Base-by-base conservation (phyloP, 345 rosid species). In the Corchorus olitorius region DNA sequence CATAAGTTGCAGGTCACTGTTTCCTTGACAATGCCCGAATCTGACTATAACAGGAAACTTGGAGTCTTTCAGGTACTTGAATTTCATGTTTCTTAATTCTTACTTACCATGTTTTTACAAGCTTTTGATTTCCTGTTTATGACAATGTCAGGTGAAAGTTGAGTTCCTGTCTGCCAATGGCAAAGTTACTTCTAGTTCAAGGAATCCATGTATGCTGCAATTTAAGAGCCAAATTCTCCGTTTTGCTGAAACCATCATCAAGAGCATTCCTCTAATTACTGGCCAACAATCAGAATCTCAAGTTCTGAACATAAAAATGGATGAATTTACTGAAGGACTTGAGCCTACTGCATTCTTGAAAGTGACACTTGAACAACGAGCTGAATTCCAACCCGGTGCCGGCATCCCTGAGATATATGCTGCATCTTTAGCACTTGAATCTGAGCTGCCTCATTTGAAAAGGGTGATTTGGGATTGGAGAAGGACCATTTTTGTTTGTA, bases 321-420 rank as follows among this genome's bases (percentile, higher is more conserved):
- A 75, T 7, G 81, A 77, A 55, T 68, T 86, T 79, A 56, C 41
- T 0, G 70, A 77, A 78, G 83, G 79, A 45, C 52, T 76, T 0
- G 78, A 83, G 41, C 82, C 85, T 45, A 67, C 83, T 1, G 66
- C 81, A 3, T 77, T 62, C 65, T 27, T 83, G 58, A 81, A 65
- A 56, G 83, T 83, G 60, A 69, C 35, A 2, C 70, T 83, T 0
- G 83, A 86, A 45, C 81, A 75, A 52, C 79, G 82, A 72, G 86
- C 82, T 16, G 85, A 83, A 20, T 71, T 19, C 76, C 60, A 50
- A 56, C 61, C 77, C 0, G 88, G 85, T 2, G 82, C 79, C 4
- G 86, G 83, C 1, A 77, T 81, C 35, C 88, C 86, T 22, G 83
- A 86, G 70, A 71, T 86, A 7, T 81, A 86, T 49, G 60, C 81